Base-by-base conservation (phyloP, 2,329 filamentous ascomycete species). In the Coniochaeta prunicola region DNA sequence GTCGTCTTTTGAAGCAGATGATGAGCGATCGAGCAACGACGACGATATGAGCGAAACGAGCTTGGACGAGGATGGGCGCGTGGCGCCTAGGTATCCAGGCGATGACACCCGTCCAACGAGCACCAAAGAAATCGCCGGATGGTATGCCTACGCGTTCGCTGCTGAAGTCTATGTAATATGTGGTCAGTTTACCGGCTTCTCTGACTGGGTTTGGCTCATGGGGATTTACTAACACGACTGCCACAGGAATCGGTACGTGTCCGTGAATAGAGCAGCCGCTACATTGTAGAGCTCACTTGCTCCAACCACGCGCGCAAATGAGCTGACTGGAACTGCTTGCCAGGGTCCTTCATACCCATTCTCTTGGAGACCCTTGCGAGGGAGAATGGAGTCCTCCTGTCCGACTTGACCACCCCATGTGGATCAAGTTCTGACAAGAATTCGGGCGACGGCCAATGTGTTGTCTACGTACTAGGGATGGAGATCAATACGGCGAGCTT, bases 131-230 rank as follows among this genome's bases (percentile, higher is more conserved):
- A 82, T 97, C 61, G 80, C 86, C 40, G 94, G 93, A 66, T 99
- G 96, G 90, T 99, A 97, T 74, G 88, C 89, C 71, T 97, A 97
- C 77, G 90, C 90, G 45, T 97, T 96, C 80, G 94, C 94, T 26
- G 92, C 93, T 21, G 94, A 99, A 76, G 93, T 96, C 58, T 97
- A 97, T 72, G 91, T 96, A 17, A 90, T 97, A 59, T 97, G 94
- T 73, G 93, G 92, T 90, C 73, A 70, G 86, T 45, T 45, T 19
- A 21, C 24, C 19, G 3, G 19, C 19, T 45, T 15, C 13, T 26
- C 4, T 2, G 21, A 24, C 19, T 24, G 40, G 40, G 4, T 2
- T 24, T 24, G 17, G 10, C 2, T 77, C 12, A 40, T 1, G 4
- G 31, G 12, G 50, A 53, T 53, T 53, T 56, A 56, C 53, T 56